These are phyloP conservation scores for Dianthus caryophyllus DNA, from an alignment of 148 eudicot genomes.

Conservation along the genomic window DNA sequence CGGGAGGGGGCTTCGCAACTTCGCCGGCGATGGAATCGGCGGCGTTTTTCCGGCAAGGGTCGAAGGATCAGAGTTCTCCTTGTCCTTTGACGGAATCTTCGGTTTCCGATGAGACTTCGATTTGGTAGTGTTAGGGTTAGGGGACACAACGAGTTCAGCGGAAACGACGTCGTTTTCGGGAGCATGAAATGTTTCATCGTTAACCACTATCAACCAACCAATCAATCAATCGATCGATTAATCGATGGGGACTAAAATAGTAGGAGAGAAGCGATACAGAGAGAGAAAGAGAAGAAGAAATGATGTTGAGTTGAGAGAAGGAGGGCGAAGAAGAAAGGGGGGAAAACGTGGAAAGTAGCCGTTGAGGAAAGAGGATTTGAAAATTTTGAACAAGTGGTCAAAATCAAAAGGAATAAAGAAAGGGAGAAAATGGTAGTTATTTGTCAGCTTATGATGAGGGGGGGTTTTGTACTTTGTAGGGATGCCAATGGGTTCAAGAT, in stretches of 20 bases:
- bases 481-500: too few relatives aligned
- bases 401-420: too few relatives aligned
- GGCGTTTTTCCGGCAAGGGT: not conserved
- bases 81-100: conserved; percentile 33
- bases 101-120: conserved; percentile 41
- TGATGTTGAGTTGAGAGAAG: conserved; percentile 17
- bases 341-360: conserved; percentile 32
- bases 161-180: conserved; percentile 43
- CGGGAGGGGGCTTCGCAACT: conserved; percentile 24
- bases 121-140: conserved; percentile 52
- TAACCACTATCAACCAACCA: not conserved
- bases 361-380: conserved; percentile 34
- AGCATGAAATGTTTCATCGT: conserved; percentile 67
- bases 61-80: conserved; percentile 59
- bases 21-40: conserved; percentile 23
- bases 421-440: too few relatives aligned
- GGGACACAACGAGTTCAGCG: conserved; percentile 31
- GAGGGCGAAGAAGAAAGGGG: conserved; percentile 19
- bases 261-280: conserved; percentile 3
- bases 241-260: not conserved
- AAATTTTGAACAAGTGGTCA: not conserved
- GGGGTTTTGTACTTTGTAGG: too few relatives aligned
- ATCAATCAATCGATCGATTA: too few relatives aligned
- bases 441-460: too few relatives aligned
- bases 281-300: conserved; percentile 9